phyloP scores from a whole-genome alignment of 176 grass and related monocot genomes.

The Eragrostis nindensis region DNA sequence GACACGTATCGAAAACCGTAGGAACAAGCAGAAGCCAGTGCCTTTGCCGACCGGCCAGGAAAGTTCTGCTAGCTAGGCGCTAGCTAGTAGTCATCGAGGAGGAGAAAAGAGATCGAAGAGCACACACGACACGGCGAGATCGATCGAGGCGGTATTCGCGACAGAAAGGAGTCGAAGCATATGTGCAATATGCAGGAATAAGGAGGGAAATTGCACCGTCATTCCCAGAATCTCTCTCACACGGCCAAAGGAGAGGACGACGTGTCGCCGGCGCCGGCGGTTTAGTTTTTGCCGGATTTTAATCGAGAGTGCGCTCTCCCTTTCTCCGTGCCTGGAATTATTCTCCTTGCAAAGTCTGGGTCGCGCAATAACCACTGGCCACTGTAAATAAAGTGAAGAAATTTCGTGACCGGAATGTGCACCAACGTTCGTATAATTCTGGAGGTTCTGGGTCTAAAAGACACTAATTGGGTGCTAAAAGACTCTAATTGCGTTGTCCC shows the following conservation, averaged over 20 bases:
- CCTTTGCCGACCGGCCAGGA: not conserved
- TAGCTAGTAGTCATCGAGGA: not conserved
- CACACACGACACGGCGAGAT: not conserved
- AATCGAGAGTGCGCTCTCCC: not conserved
- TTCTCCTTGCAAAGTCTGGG: not conserved
- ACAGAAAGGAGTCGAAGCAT: not conserved
- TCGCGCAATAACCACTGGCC: not conserved
- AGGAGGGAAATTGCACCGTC: not conserved
- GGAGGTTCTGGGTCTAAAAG: too few relatives aligned
- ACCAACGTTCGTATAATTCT: too few relatives aligned
- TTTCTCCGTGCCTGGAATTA: not conserved
- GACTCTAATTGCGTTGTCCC: too few relatives aligned
- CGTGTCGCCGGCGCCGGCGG: not conserved
- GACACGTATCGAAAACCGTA: not conserved
- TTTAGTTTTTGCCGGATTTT: not conserved
- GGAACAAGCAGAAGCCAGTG: not conserved
- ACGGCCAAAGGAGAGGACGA: not conserved
- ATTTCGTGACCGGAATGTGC: not conserved
- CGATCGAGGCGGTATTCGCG: not conserved
- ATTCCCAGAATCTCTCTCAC: not conserved
- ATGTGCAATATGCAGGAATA: not conserved
- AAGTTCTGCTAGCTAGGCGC: not conserved
- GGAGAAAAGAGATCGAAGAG: not conserved
- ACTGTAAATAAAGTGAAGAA: not conserved
- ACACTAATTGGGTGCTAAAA: too few relatives aligned